Conservation (phyloP, 805 yeast genomes). For the Lachancea lanzarotensis region DNA sequence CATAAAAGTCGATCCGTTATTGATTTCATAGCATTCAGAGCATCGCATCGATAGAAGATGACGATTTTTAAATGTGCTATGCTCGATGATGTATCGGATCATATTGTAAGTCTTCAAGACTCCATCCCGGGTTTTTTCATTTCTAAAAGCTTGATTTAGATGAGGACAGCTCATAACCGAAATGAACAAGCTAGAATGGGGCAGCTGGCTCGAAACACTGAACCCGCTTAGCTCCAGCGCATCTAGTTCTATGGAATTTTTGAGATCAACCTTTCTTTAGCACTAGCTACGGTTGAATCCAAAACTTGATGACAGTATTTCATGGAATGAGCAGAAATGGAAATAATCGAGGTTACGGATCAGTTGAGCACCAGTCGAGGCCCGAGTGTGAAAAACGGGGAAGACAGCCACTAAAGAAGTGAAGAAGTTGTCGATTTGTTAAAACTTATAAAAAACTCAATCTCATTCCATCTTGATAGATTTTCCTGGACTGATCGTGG, state of each 20-base stretch:
- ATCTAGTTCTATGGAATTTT: not conserved
- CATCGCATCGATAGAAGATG: slow-evolving; percentile 23
- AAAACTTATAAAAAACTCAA: no score
- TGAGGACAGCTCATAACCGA: slow-evolving; percentile 23
- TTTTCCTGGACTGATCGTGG: no score
- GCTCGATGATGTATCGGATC: slow-evolving; percentile 21
- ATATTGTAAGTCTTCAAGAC: slow-evolving; percentile 24
- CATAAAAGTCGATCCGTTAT: slow-evolving; percentile 40
- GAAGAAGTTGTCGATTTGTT: no score
- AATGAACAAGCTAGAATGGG: slow-evolving; percentile 18
- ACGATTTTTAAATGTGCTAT: slow-evolving; percentile 17
- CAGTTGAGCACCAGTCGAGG: no score
- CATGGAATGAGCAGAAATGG: not conserved
- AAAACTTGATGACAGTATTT: no score
- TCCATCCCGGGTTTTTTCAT: slow-evolving; percentile 24
- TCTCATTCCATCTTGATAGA: no score
- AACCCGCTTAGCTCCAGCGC: not conserved
- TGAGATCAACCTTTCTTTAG: not conserved
- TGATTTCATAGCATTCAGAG: slow-evolving; percentile 25
- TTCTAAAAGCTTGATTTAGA: slow-evolving; percentile 30
- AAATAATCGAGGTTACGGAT: not conserved
- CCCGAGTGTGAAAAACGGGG: no score
- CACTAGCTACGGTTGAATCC: not conserved
- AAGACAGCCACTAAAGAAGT: no score
- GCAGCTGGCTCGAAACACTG: not conserved